Percentiles rank a stretch among this genome's conserved stretches.
Evolutionary conservation across 106 monocot genomes (phyloP).

Genomic region (Acorus gramineus): DNA sequence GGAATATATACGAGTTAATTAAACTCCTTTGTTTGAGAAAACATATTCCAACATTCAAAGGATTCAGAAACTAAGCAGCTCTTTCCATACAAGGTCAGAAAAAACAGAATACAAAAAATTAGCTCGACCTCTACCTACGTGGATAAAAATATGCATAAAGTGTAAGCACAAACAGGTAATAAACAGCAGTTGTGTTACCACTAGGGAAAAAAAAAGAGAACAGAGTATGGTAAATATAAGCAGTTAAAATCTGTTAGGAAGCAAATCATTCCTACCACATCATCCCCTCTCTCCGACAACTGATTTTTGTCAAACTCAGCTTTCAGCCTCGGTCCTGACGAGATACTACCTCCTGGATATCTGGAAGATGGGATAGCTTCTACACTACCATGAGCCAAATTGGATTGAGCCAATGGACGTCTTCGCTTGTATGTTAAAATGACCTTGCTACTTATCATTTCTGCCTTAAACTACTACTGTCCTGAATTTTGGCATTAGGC

Average conservation of each 20-base stretch:
- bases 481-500: no score
- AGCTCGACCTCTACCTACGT: no score
- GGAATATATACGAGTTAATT: no score
- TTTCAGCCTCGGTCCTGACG: background rate
- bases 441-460: constrained; percentile 10
- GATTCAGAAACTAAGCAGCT: no score
- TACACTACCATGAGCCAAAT: constrained; percentile 6
- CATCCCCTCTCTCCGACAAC: constrained; percentile 4
- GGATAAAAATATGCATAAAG: no score
- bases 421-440: constrained; percentile 28
- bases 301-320: background rate
- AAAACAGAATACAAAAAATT: no score
- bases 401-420: constrained; percentile 8
- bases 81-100: no score
- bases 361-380: constrained; percentile 9
- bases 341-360: constrained; percentile 2
- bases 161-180: no score
- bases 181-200: no score
- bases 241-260: background rate
- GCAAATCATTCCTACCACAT: constrained; percentile 3
- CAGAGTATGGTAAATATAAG: background rate
- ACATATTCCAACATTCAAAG: no score
- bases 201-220: no score
- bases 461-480: background rate
- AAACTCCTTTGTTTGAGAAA: no score